A percentile compares a stretch with the other conserved stretches of the same genome.
These are phyloP conservation scores for Citrullus mucosospermus DNA, from an alignment of 306 rosid genomes.

Conservation along the genomic window DNA sequence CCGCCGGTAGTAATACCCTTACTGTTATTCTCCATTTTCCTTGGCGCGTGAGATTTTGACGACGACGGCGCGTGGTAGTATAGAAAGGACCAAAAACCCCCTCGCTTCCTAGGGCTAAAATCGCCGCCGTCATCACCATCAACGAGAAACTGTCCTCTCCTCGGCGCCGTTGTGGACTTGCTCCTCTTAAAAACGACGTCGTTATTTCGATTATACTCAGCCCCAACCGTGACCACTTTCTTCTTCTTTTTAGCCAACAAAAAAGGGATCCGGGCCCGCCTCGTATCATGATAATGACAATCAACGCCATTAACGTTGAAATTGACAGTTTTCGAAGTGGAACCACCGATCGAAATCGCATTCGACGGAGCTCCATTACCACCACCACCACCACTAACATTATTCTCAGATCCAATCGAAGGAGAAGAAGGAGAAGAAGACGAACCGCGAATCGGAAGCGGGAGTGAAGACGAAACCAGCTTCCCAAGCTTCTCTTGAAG, in stretches of 20 bases:
- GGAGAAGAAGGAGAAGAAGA: constrained; percentile 66
- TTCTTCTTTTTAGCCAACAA: constrained; percentile 60
- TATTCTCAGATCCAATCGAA: constrained; percentile 52
- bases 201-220: constrained; percentile 10
- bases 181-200: constrained; percentile 57
- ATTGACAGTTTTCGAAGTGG: neutral
- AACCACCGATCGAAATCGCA: constrained; percentile 17
- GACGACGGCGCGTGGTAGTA: constrained; percentile 25
- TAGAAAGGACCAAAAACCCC: constrained; percentile 86
- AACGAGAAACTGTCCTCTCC: constrained; percentile 25
- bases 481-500: constrained; percentile 94
- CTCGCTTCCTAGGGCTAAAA: constrained; percentile 47
- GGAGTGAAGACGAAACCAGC: constrained; percentile 71
- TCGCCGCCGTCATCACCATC: constrained; percentile 19
- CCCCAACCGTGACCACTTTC: constrained; percentile 12
- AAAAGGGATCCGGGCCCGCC: constrained; percentile 53
- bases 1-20: neutral
- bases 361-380: constrained; percentile 11
- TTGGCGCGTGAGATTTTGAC: constrained; percentile 13
- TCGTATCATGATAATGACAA: constrained; percentile 12
- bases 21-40: neutral
- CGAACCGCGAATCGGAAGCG: constrained; percentile 49
- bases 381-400: neutral
- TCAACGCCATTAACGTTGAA: neutral
- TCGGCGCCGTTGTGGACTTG: constrained; percentile 71